Conservation (phyloP, 768 basidiomycete genomes). For the Paxillus rubicundulus region DNA sequence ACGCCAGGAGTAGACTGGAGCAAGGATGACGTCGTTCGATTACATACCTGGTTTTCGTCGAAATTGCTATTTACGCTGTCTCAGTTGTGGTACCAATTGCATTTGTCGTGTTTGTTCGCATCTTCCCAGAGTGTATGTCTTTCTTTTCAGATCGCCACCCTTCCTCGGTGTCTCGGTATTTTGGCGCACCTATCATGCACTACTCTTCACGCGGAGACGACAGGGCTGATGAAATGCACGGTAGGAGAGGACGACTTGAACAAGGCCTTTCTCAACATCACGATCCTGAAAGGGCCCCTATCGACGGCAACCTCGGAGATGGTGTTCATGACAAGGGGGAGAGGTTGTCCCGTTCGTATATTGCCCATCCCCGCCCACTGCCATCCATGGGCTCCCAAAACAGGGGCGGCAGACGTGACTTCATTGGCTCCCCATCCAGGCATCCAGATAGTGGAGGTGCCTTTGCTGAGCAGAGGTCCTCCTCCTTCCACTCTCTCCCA, state of each 20-base stretch:
- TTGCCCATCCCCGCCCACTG: background rate
- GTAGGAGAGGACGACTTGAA: background rate
- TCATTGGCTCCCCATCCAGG: background rate
- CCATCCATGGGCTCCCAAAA: background rate
- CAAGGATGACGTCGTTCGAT: conserved; percentile 21
- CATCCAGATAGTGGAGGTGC: background rate
- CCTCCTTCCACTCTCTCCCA: conserved; percentile 27
- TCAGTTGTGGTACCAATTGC: background rate
- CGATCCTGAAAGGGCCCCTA: background rate
- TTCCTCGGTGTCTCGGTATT: conserved; percentile 33
- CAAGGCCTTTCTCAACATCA: background rate
- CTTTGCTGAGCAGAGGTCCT: background rate
- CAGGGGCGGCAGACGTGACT: background rate
- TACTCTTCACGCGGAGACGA: background rate
- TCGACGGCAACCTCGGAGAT: background rate
- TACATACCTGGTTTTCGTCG: background rate
- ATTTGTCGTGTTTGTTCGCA: background rate
- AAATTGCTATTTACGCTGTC: conserved; percentile 23
- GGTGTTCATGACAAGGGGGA: background rate
- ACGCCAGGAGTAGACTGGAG: background rate
- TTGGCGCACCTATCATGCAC: conserved; percentile 44
- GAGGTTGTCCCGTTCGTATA: background rate
- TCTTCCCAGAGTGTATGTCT: conserved; percentile 11
- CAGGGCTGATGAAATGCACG: background rate
- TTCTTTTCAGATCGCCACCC: background rate